phyloP scores from a whole-genome alignment of 2,329 filamentous ascomycete species.

The Pseudogymnoascus verrucosus region DNA sequence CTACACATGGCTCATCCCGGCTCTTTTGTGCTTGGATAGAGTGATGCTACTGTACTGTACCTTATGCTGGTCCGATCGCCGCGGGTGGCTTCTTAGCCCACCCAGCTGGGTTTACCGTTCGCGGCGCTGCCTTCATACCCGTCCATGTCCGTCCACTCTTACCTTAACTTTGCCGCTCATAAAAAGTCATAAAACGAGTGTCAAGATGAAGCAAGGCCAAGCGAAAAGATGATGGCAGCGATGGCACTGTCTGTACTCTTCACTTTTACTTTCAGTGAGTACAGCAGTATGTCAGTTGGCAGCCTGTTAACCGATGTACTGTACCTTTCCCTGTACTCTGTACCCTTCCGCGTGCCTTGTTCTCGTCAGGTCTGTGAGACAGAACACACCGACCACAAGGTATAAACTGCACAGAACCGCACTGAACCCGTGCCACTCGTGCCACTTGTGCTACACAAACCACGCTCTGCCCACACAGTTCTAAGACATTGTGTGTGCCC shows the following conservation, averaged over 20 bases:
- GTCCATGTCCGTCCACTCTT: background rate
- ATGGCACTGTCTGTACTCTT: background rate
- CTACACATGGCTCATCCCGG: background rate
- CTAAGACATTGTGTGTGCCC: background rate
- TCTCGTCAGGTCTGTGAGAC: background rate
- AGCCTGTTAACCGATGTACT: background rate
- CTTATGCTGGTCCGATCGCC: constrained; percentile 6
- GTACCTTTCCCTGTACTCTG: background rate
- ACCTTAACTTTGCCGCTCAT: background rate
- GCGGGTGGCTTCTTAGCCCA: constrained; percentile 2
- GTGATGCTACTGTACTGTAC: background rate
- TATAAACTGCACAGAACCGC: background rate
- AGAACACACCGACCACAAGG: background rate
- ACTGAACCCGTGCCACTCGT: background rate
- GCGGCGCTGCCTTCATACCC: background rate
- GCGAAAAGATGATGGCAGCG: background rate
- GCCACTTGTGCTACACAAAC: background rate
- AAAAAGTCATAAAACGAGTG: background rate
- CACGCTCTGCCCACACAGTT: background rate
- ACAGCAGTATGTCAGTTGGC: background rate
- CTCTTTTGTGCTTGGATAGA: background rate
- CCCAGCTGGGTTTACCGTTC: constrained; percentile 1
- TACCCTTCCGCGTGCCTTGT: background rate
- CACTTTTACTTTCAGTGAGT: background rate
- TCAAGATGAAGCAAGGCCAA: background rate